These are phyloP conservation scores for Cystobasidium tubakii DNA, from an alignment of 768 basidiomycete genomes.

Conservation along the genomic window DNA sequence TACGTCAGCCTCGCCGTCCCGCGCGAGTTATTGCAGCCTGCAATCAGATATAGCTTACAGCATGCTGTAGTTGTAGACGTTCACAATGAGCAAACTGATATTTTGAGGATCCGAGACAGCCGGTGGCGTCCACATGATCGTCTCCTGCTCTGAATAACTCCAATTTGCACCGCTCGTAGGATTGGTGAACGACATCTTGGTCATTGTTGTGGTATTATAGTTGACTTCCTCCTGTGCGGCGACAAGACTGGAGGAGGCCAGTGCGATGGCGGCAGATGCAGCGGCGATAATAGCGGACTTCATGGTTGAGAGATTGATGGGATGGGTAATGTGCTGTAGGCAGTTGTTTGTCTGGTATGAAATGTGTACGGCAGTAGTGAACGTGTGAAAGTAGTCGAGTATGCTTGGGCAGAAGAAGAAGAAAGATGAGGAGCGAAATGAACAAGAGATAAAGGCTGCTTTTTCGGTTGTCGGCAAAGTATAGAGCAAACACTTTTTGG, in stretches of 20 bases:
- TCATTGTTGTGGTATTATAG: neutral
- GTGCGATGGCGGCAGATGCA: neutral
- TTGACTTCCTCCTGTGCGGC: constrained; percentile 1
- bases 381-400: neutral
- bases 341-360: too few species aligned
- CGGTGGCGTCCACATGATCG: constrained; percentile 18
- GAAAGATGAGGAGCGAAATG: neutral
- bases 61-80: constrained; percentile 2
- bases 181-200: constrained; percentile 1
- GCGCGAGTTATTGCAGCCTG: too few species aligned
- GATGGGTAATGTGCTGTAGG: too few species aligned
- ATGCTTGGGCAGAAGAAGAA: neutral
- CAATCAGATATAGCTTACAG: constrained; percentile 5
- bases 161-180: constrained; percentile 2
- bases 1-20: neutral
- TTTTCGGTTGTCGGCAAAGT: neutral
- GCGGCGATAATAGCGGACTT: neutral
- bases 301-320: neutral
- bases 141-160: constrained; percentile 1
- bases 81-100: constrained; percentile 20
- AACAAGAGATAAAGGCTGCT: neutral
- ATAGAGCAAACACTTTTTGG: neutral
- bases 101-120: constrained; percentile 22
- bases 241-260: neutral
- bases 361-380: too few species aligned